Conservation (phyloP, 805 yeast species). For the Teunomyces gatunensis region DNA sequence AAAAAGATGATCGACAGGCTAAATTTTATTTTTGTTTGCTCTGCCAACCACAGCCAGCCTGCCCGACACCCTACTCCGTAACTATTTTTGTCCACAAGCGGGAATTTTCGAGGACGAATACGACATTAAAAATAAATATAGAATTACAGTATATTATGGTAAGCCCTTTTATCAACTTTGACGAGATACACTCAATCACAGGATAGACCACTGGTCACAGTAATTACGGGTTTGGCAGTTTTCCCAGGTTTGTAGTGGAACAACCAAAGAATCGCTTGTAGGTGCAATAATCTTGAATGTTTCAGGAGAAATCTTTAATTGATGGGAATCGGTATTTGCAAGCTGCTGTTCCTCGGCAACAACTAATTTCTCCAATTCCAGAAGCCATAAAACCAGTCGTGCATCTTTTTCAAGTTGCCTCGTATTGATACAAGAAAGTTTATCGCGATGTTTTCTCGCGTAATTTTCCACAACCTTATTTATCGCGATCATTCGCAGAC, state of each 20-base stretch:
- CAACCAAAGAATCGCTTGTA: slow-evolving; percentile 11
- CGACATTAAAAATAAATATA: too few species aligned
- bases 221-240: slow-evolving; percentile 38
- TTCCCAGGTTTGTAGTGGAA: slow-evolving; percentile 28
- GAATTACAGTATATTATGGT: too few species aligned
- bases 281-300: slow-evolving; percentile 16
- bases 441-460: slow-evolving; percentile 9
- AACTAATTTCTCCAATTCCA: slow-evolving; percentile 20
- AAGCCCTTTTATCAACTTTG: not conserved
- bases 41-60: not conserved
- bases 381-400: slow-evolving; percentile 11
- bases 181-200: too few species aligned
- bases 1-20: not conserved
- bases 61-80: not conserved
- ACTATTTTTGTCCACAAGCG: too few species aligned
- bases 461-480: slow-evolving; percentile 35
- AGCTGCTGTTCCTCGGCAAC: slow-evolving; percentile 15
- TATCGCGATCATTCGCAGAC: slow-evolving; percentile 31
- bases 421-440: slow-evolving; percentile 13
- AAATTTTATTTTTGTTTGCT: not conserved
- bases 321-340: slow-evolving; percentile 3
- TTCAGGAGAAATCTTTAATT: slow-evolving; percentile 12
- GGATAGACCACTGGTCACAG: slow-evolving; percentile 24
- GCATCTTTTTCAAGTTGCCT: slow-evolving; percentile 14
- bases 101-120: too few species aligned